Evolutionary conservation across 192 early-diverging fungal genomes (phyloP).

Genomic region (Glomus cerebriforme): DNA sequence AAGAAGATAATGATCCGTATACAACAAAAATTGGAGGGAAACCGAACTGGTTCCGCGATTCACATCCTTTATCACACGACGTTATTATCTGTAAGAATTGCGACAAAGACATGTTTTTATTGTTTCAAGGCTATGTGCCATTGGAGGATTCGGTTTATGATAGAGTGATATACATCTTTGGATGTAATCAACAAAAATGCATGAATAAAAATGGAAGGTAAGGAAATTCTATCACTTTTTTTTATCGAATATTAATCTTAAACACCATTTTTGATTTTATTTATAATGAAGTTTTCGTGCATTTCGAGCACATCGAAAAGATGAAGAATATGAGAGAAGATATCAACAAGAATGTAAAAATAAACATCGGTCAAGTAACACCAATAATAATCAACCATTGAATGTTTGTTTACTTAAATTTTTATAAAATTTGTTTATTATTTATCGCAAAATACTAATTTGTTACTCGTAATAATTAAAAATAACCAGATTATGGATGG

Average conservation of each 20-base stretch:
- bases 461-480: neutral
- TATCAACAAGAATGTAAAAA: constrained; percentile 47
- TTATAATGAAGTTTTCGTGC: constrained; percentile 52
- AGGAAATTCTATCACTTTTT: neutral
- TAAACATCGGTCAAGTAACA: neutral
- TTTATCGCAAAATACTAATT: neutral
- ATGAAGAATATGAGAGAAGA: constrained; percentile 62
- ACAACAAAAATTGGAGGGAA: constrained; percentile 66
- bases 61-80: constrained; percentile 35
- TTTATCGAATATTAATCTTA: neutral
- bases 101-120: constrained; percentile 58
- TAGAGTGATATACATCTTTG: constrained; percentile 79
- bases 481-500: neutral
- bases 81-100: constrained; percentile 60
- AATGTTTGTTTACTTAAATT: constrained; percentile 29
- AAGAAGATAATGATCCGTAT: constrained; percentile 60
- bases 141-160: constrained; percentile 69
- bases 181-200: constrained; percentile 76
- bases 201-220: constrained; percentile 68
- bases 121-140: constrained; percentile 77
- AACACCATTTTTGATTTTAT: constrained; percentile 2
- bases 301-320: constrained; percentile 63
- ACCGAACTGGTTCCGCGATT: constrained; percentile 54
- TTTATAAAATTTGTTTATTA: neutral
- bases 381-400: neutral